A percentile compares a stretch with the other conserved stretches of the same genome.
Conservation (phyloP, 345 rosid genomes). For the Camelina neglecta region DNA sequence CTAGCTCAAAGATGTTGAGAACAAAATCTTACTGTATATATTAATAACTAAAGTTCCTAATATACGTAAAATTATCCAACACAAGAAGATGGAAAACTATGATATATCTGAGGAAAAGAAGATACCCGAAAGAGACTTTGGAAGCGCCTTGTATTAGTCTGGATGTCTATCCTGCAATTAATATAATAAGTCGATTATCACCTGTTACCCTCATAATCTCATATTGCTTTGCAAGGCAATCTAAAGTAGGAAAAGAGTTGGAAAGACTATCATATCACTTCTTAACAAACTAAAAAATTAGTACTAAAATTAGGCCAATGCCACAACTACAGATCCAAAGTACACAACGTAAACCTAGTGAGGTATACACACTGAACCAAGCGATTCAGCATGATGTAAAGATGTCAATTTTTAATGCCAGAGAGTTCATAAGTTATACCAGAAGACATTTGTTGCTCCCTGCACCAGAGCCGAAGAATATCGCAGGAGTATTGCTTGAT, state of each 20-base stretch:
- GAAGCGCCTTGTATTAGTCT: conserved; percentile 82
- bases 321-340: conserved; percentile 9
- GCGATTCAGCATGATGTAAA: neutral
- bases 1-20: conserved; percentile 9
- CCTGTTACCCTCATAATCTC: neutral
- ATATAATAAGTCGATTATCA: conserved; percentile 1
- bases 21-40: neutral
- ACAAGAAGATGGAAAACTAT: neutral
- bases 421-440: conserved; percentile 54
- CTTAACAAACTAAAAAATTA: neutral
- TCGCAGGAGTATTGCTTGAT: conserved; percentile 74
- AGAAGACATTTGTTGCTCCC: conserved; percentile 97
- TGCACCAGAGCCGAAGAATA: conserved; percentile 97
- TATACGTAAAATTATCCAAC: conserved; percentile 16
- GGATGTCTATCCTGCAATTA: conserved; percentile 87
- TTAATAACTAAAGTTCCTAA: neutral
- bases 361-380: conserved; percentile 20
- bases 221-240: conserved; percentile 14
- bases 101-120: conserved; percentile 24
- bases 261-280: conserved; percentile 2
- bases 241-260: neutral
- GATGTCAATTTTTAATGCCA: neutral
- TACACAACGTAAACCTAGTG: neutral
- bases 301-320: neutral
- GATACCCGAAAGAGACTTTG: conserved; percentile 76